These are phyloP conservation scores for Lizanozyma gosingica DNA, from an alignment of 1,139 yeast species.

Conservation along the genomic window DNA sequence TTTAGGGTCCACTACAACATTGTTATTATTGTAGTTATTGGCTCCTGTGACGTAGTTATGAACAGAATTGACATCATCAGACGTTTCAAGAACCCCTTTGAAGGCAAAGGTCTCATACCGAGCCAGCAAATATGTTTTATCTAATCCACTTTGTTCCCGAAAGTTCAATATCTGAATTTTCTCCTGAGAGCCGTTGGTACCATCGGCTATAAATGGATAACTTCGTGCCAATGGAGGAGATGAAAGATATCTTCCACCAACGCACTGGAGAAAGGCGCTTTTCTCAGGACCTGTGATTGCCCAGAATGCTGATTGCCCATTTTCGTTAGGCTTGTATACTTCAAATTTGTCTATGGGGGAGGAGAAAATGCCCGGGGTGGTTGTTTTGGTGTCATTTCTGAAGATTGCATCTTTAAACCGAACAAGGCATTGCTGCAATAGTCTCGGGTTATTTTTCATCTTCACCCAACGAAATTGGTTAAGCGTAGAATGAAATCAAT, in stretches of 20 bases:
- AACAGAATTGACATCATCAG: conserved; percentile 74
- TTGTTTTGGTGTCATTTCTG: conserved; percentile 6
- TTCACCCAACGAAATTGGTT: too few species aligned
- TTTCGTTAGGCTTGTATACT: conserved; percentile 11
- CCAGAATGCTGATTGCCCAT: conserved; percentile 18
- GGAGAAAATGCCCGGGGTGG: conserved; percentile 11
- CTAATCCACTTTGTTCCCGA: conserved; percentile 9
- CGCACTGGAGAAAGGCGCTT: conserved; percentile 22
- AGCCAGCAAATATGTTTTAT: conserved; percentile 18
- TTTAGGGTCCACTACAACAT: conserved; percentile 15
- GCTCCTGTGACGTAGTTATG: conserved; percentile 47
- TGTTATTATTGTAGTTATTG: conserved; percentile 36
- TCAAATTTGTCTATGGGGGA: conserved; percentile 20
- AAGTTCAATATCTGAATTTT: conserved; percentile 16
- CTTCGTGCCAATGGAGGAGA: conserved; percentile 45
- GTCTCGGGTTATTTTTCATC: too few species aligned
- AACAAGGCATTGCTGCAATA: neutral
- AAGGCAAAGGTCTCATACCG: conserved; percentile 52
- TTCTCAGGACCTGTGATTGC: conserved; percentile 29
- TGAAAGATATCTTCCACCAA: conserved; percentile 34
- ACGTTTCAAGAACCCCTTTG: conserved; percentile 54
- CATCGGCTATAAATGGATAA: conserved; percentile 43
- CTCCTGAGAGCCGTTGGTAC: conserved; percentile 28
- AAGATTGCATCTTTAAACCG: conserved; percentile 6
- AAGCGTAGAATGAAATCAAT: too few species aligned